Percentiles rank a stretch among this genome's conserved stretches.
Conservation (phyloP, 2,329 filamentous ascomycete species). For the Ophiostoma perfectum region DNA sequence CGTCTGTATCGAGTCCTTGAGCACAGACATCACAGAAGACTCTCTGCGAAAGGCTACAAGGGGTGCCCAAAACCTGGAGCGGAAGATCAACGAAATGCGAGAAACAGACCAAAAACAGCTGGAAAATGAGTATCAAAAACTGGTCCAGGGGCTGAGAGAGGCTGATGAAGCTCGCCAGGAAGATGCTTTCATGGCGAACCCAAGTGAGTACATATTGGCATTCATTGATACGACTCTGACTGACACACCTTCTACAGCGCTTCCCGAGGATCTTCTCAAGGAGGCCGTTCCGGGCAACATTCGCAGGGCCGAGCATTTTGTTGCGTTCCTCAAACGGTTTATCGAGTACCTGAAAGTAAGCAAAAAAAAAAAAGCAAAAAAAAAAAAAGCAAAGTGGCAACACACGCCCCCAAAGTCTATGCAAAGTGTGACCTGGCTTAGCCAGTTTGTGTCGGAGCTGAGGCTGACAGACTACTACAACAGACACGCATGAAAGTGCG, state of each 20-base stretch:
- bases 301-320: conserved; percentile 88
- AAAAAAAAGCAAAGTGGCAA: background rate
- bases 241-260: conserved; percentile 40
- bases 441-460: background rate
- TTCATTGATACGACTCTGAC: background rate
- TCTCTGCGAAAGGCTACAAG: conserved; percentile 84
- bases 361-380: background rate
- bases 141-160: conserved; percentile 84
- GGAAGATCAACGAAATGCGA: conserved; percentile 89
- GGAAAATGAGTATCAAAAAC: conserved; percentile 89
- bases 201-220: conserved; percentile 39
- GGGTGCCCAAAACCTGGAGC: conserved; percentile 84
- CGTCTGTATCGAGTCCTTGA: conserved; percentile 95
- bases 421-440: background rate
- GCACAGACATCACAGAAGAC: conserved; percentile 94
- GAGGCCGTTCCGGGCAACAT: conserved; percentile 98
- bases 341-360: conserved; percentile 85
- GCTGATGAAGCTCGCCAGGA: conserved; percentile 87
- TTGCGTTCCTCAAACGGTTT: conserved; percentile 89
- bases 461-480: background rate
- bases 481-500: conserved; percentile 98
- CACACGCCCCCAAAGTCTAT: no score
- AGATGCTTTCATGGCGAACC: conserved; percentile 96
- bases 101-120: conserved; percentile 91
- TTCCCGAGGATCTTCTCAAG: conserved; percentile 89